These are phyloP conservation scores for Cutaneotrichosporon arboriforme DNA, from an alignment of 1,284 basidiomycete species.

Conservation along the genomic window DNA sequence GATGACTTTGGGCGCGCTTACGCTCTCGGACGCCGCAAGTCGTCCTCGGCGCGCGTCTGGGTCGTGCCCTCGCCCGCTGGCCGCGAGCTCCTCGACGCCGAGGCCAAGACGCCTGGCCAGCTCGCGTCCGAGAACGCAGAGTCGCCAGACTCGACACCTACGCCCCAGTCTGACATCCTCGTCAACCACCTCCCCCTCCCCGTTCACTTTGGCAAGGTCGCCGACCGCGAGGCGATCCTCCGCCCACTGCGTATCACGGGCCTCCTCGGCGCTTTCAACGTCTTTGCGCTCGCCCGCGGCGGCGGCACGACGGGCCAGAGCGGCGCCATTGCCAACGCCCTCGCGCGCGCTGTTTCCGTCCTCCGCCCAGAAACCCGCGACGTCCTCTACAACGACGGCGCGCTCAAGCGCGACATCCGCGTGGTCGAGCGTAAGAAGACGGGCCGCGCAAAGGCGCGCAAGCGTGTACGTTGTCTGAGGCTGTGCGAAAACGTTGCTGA, in stretches of 20 bases:
- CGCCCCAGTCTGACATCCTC: slow-evolving; percentile 59
- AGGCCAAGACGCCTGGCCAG: not conserved
- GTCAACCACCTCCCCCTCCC: slow-evolving; percentile 77
- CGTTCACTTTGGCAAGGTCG: slow-evolving; percentile 69
- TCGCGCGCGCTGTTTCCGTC: slow-evolving; percentile 72
- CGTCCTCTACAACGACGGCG: slow-evolving; percentile 72
- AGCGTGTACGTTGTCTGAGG: slow-evolving; percentile 62
- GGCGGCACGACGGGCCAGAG: slow-evolving; percentile 88
- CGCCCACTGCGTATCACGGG: slow-evolving; percentile 80
- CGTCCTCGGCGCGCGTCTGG: slow-evolving; percentile 84
- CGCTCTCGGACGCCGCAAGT: slow-evolving; percentile 77
- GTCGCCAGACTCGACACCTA: slow-evolving; percentile 15
- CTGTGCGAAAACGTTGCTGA: slow-evolving; percentile 1
- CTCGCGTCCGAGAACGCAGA: slow-evolving; percentile 2
- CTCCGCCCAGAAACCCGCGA: slow-evolving; percentile 62
- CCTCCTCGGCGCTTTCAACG: slow-evolving; percentile 83
- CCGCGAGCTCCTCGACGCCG: not conserved
- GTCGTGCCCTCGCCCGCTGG: slow-evolving; percentile 65
- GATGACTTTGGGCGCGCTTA: slow-evolving; percentile 75
- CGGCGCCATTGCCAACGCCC: slow-evolving; percentile 77
- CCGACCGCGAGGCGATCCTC: slow-evolving; percentile 73
- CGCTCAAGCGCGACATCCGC: slow-evolving; percentile 85
- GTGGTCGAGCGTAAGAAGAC: slow-evolving; percentile 99
- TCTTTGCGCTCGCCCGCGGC: slow-evolving; percentile 80
- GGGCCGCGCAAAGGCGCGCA: slow-evolving; percentile 82